Base-by-base conservation (phyloP, 306 rosid species). In the Rosa persica region DNA sequence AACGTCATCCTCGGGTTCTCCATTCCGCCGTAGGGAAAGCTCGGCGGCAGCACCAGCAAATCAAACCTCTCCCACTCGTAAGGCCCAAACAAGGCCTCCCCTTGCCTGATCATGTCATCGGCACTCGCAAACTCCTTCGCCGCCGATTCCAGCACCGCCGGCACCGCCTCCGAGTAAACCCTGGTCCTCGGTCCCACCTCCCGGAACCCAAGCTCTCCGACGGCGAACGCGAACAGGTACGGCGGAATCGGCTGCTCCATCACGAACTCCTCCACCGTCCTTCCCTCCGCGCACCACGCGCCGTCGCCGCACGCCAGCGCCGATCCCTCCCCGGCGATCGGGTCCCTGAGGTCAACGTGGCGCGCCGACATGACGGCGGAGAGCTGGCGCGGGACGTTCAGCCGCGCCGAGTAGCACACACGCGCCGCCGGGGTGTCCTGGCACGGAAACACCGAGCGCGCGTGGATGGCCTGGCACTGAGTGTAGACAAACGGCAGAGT, bases 1-100 rank as follows among this genome's bases (percentile, higher is more conserved):
- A 95, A 95, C 77, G 85, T 90, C 97, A 95, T 91, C 86, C 92
- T 91, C 4, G 98, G 98, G 78, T 95, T 95, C 91, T 95, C 98
- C 98, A 95, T 95, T 0, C 98, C 98, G 1, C 90, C 98, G 69
- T 89, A 91, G 7, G 96, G 98, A 83, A 95, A 95, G 86, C 99
- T 95, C 5, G 97, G 93, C 0, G 99, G 98, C 85, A 95, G 78
- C 42, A 95, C 99, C 72, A 95, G 72, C 75, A 95, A 66, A 82
- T 95, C 99, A 72, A 95, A 95, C 38, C 98, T 83, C 81, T 86
- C 99, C 99, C 99, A 95, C 0, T 85, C 96, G 60, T 91, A 95
- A 0, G 84, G 75, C 43, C 97, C 98, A 73, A 91, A 93, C 64
- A 95, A 60, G 75, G n/a, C 86, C 87, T 93, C 98, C 1, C 97